Base-by-base conservation (phyloP, 495 filamentous ascomycete genomes). In the Penicillium lagena region DNA sequence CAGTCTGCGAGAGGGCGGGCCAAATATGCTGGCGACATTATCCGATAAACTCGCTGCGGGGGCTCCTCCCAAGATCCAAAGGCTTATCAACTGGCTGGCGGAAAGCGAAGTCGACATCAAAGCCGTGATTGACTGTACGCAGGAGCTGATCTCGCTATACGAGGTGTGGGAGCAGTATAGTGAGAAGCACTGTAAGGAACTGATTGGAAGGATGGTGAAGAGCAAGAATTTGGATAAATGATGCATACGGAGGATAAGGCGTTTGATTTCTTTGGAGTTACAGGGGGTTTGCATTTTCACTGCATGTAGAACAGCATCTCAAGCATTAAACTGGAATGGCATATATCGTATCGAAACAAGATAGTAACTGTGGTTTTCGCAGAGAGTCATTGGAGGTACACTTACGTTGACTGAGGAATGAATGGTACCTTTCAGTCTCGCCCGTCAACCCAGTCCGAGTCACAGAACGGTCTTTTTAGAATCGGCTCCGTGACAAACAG, bases 81-180 rank as follows among this genome's bases (percentile, higher is more conserved):
- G 81, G 46, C 78, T 95, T 40, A 74, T 89, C 2, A 75, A 73
- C 34, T 98, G 90, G 86, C 79, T 97, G 40, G 89, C 91, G 5
- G 90, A 96, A 57, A 94, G 89, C 55, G 86, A 85, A 51, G 79
- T 97, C 29, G 91, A 97, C 60, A 87, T 97, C 59, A 87, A 87
- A 64, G 88, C 82, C 14, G 83, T 96, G 57, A 84, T 96, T 36
- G 91, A 97, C 56, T 91, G 86, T 63, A 89, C 87, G 0, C 93
- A 98, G 66, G 94, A 97, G 69, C 77, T 97, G 40, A 89, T 98
- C 35, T 94, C 89, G 4, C 77, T 98, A 48, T 98, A 97, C 65
- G 90, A 95, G 62, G 77, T 88, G 29, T 89, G 89, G 73, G 93
- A 98, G 59, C 75, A 81, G 54, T 96, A 91, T 55, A 87, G 81